Percentiles rank a stretch among this genome's conserved stretches.
These are phyloP conservation scores for Chlorociboria aeruginascens DNA, from an alignment of 495 filamentous ascomycete genomes.

Conservation along the genomic window DNA sequence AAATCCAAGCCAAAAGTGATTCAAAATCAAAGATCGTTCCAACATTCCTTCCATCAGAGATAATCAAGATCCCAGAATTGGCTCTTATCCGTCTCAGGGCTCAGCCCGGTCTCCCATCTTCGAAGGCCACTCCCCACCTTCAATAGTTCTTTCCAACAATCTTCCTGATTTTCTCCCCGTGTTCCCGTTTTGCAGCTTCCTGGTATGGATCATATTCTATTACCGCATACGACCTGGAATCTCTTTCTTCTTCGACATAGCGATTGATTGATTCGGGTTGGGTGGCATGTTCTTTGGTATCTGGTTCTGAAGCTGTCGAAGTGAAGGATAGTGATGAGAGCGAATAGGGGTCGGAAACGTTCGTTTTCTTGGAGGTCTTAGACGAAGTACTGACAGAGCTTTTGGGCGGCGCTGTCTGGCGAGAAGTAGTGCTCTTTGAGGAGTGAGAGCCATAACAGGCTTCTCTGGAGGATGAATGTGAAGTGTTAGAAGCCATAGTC, in stretches of 20 bases:
- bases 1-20: not conserved
- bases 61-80: too few species aligned
- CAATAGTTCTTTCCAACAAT: not conserved
- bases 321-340: not conserved
- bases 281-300: not conserved
- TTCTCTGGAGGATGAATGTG: not conserved
- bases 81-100: not conserved
- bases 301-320: not conserved
- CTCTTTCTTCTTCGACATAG: constrained; percentile 2
- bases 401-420: too few species aligned
- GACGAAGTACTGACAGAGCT: not conserved
- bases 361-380: not conserved
- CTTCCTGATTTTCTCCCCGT: constrained; percentile 3
- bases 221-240: constrained; percentile 2
- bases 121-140: not conserved
- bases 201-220: constrained; percentile 4
- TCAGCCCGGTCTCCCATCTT: not conserved
- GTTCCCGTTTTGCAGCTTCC: not conserved
- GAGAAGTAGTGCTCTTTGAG: too few species aligned
- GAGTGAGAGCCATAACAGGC: not conserved
- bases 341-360: not conserved
- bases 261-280: not conserved
- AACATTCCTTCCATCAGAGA: not conserved
- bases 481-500: not conserved
- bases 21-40: not conserved